Conservation (phyloP, 441 rosid genomes). For the Mallotus repandus region DNA sequence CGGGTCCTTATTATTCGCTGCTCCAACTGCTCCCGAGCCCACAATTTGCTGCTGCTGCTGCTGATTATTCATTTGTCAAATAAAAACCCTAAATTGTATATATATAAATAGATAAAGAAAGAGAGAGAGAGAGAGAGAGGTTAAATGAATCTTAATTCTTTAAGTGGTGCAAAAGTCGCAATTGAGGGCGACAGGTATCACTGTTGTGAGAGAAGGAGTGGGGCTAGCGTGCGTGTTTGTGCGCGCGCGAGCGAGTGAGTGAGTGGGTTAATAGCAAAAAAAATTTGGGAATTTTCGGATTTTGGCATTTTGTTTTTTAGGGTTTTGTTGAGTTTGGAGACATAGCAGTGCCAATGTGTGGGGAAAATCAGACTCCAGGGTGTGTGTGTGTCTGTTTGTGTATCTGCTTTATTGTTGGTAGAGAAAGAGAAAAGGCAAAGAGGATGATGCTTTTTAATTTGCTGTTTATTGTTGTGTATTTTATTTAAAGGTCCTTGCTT, state of each 20-base stretch:
- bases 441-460: too few species aligned
- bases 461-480: too few species aligned
- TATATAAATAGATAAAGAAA: slow-evolving; percentile 26
- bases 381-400: not conserved
- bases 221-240: slow-evolving; percentile 36
- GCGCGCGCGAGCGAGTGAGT: too few species aligned
- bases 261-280: slow-evolving; percentile 16
- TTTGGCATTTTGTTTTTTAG: slow-evolving; percentile 18
- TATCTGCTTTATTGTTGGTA: too few species aligned
- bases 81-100: slow-evolving; percentile 45
- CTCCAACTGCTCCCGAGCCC: slow-evolving; percentile 17
- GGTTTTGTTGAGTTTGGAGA: not conserved
- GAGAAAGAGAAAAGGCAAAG: not conserved
- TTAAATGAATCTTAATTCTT: slow-evolving; percentile 9
- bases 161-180: slow-evolving; percentile 74
- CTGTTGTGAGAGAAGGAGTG: slow-evolving; percentile 54
- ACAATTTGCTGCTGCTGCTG: slow-evolving; percentile 27
- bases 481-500: too few species aligned
- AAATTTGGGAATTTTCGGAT: not conserved
- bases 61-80: slow-evolving; percentile 32
- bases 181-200: slow-evolving; percentile 91
- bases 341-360: not conserved
- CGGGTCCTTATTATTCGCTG: slow-evolving; percentile 24
- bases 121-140: slow-evolving; percentile 11
- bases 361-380: slow-evolving; percentile 17